A percentile compares a stretch with the other conserved stretches of the same genome.
Conservation (phyloP, 495 filamentous ascomycete species). For the Endocarpon pusillum region DNA sequence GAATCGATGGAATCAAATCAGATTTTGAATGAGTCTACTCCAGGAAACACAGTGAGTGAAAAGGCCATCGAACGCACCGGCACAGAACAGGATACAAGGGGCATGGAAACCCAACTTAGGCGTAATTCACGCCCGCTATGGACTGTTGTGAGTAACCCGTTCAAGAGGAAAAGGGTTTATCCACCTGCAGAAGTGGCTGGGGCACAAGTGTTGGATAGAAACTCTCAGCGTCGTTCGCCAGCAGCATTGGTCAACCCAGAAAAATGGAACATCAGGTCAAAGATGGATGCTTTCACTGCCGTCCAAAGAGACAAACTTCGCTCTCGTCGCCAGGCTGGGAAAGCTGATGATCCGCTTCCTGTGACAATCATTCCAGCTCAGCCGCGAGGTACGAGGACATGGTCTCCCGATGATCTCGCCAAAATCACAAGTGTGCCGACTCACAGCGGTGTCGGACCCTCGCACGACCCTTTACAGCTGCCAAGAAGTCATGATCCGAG, state of each 20-base stretch:
- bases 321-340: slow-evolving; percentile 12
- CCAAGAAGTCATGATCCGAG: no score
- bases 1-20: slow-evolving; percentile 23
- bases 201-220: slow-evolving; percentile 26
- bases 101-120: slow-evolving; percentile 17
- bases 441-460: no score
- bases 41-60: slow-evolving; percentile 12
- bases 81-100: slow-evolving; percentile 21
- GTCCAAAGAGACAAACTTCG: slow-evolving; percentile 13
- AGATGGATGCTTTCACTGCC: slow-evolving; percentile 19
- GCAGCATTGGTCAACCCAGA: background rate
- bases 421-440: no score
- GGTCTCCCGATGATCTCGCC: slow-evolving; percentile 17
- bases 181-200: slow-evolving; percentile 12
- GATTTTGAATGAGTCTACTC: slow-evolving; percentile 11
- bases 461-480: no score
- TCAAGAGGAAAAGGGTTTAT: slow-evolving; percentile 9
- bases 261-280: slow-evolving; percentile 4
- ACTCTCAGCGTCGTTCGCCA: slow-evolving; percentile 21
- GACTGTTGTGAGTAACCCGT: slow-evolving; percentile 8
- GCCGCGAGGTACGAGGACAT: slow-evolving; percentile 30
- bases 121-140: background rate
- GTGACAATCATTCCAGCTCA: slow-evolving; percentile 55
- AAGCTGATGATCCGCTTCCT: slow-evolving; percentile 25
- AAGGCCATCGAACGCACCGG: slow-evolving; percentile 11